Evolutionary conservation across 1,139 yeast species (phyloP).

Genomic region (Blastobotrys aristatus): DNA sequence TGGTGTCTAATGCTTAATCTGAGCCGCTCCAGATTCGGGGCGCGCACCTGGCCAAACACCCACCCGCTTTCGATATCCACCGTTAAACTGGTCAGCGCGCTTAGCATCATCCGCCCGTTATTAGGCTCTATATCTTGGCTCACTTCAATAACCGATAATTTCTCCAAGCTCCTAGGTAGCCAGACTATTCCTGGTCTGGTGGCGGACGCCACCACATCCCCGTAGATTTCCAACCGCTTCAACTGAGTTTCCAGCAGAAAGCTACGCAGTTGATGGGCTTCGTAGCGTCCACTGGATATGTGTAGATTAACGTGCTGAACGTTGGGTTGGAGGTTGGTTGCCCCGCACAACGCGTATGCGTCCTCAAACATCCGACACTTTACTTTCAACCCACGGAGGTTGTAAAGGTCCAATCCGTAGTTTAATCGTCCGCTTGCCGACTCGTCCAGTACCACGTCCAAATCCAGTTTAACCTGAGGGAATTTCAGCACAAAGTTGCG

Average conservation of each 20-base stretch:
- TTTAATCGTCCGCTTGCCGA: neutral
- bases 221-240: constrained; percentile 1
- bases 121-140: neutral
- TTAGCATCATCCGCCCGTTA: neutral
- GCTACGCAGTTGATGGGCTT: neutral
- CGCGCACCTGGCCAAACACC: constrained; percentile 1
- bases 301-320: neutral
- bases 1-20: neutral
- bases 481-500: constrained; percentile 7
- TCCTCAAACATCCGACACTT: constrained; percentile 3
- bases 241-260: constrained; percentile 3
- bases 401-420: constrained; percentile 5
- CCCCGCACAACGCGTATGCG: constrained; percentile 2
- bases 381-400: neutral
- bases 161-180: constrained; percentile 9
- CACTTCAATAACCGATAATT: neutral
- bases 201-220: neutral
- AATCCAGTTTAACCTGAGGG: neutral
- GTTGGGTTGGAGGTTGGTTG: neutral
- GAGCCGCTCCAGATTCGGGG: constrained; percentile 8
- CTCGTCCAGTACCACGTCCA: neutral
- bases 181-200: too few relatives aligned
- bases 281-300: neutral
- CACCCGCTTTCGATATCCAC: neutral
- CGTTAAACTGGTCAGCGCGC: neutral